These are phyloP conservation scores for Kandelia obovata DNA, from an alignment of 345 rosid species.

Conservation along the genomic window DNA sequence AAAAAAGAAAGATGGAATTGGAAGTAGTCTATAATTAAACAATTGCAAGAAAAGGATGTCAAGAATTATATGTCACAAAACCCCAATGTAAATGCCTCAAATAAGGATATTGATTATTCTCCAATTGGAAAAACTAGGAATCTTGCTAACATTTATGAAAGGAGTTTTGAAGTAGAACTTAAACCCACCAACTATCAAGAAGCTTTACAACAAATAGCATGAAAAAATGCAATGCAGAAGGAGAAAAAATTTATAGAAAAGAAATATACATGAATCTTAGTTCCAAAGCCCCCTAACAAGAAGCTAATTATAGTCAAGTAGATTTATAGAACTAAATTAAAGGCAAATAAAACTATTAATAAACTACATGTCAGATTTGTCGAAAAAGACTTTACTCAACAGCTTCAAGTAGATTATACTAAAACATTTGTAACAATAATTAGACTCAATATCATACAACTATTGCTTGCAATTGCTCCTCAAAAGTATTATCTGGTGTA, in stretches of 20 bases:
- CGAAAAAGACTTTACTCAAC: neutral
- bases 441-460: neutral
- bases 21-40: neutral
- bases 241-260: neutral
- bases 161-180: too few relatives aligned
- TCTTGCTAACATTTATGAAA: neutral
- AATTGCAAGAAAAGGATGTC: too few relatives aligned
- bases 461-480: neutral
- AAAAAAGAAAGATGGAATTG: neutral
- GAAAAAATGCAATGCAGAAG: neutral
- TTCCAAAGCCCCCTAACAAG: neutral
- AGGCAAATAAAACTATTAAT: neutral
- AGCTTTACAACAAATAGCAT: neutral
- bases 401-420: neutral
- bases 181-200: neutral
- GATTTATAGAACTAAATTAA: neutral
- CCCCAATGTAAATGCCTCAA: too few relatives aligned
- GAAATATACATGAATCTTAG: neutral
- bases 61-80: accelerated
- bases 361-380: neutral
- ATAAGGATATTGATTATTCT: neutral
- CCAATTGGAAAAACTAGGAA: neutral
- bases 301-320: neutral
- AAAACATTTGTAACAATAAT: neutral
- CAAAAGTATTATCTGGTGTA: neutral